Percentiles rank a stretch among this genome's conserved stretches.
These are phyloP conservation scores for Daldinia loculata DNA, from an alignment of 495 filamentous ascomycete species.

Conservation along the genomic window DNA sequence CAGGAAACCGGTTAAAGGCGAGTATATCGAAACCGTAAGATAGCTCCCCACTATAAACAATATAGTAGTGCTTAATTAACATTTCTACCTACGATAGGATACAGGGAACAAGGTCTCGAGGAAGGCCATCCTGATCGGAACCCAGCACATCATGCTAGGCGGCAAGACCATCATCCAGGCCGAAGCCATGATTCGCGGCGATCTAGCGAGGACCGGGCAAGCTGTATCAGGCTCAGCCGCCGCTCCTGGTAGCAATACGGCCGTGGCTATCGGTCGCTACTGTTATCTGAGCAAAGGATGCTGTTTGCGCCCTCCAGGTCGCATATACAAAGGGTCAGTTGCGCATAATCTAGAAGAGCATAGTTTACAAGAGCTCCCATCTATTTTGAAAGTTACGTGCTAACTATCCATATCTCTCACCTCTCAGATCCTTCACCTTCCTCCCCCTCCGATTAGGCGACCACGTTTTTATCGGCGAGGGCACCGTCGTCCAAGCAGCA, in stretches of 20 bases:
- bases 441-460: slow-evolving; percentile 90
- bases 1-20: slow-evolving; percentile 78
- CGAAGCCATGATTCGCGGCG: slow-evolving; percentile 90
- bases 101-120: slow-evolving; percentile 98
- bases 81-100: slow-evolving; percentile 63
- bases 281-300: slow-evolving; percentile 80
- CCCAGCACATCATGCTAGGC: slow-evolving; percentile 95
- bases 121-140: slow-evolving; percentile 87
- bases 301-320: slow-evolving; percentile 78
- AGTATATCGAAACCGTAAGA: slow-evolving; percentile 95
- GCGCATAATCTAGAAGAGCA: no score
- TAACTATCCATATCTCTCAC: slow-evolving; percentile 1
- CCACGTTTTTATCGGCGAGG: slow-evolving; percentile 85
- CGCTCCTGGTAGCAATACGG: slow-evolving; percentile 61
- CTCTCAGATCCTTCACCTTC: slow-evolving; percentile 67
- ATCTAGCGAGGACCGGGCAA: slow-evolving; percentile 71
- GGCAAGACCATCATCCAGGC: slow-evolving; percentile 94
- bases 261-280: slow-evolving; percentile 88
- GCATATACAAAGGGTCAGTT: slow-evolving; percentile 70
- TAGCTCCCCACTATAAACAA: neutral
- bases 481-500: slow-evolving; percentile 78
- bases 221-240: slow-evolving; percentile 49
- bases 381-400: neutral
- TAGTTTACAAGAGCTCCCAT: no score
- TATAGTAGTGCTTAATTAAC: slow-evolving; percentile 5